Base-by-base conservation (phyloP, 169 alveolate genomes). In the Plasmodium gaboni region DNA sequence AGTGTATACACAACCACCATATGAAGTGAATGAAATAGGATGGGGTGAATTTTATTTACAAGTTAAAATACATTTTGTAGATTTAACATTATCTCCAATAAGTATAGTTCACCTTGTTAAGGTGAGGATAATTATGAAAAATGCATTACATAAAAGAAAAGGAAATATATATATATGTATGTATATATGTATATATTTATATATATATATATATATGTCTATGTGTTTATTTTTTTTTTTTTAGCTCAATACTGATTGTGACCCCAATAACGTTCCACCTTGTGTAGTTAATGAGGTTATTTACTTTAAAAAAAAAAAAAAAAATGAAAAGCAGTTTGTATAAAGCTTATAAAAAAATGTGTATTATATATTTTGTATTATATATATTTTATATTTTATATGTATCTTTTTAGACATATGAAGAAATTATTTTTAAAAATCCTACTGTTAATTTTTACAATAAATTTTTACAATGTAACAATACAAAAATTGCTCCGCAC, bases 41-140 rank as follows among this genome's bases (percentile, higher is more conserved):
- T 94, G 96, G 96, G 96, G 96, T 2, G 96, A 94, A 53, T 94
- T 94, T 73, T 94, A 88, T 57, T 85, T 94, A 63, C 92, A 92
- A 15, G 96, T 94, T 17, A 92, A 92, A 83, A 74, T 94, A 8
- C 68, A 59, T 60, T 94, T 94, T 83, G 96, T 88, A 26, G 96
- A 94, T 61, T 93, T 89, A 2, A 50, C 96, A 6, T 64, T 89
- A 10, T 88, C 93, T 10, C 96, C 96, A n/a, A 92, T 94, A 24
- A 88, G 74, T 55, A 92, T 94, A 44, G 90, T 88, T 59, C 96
- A 94, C 57, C 89, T 92, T 50, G 86, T 94, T 60, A 87, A 78
- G 89, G 89, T 78, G 64, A 26, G 22, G 48, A 22, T 51, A 28
- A 51, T 19, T 0, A 19, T 19, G 22, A 19, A 19, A 19, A 19